Evolutionary conservation across 106 monocot genomes (phyloP).

Genomic region (Dendrobium catenatum): DNA sequence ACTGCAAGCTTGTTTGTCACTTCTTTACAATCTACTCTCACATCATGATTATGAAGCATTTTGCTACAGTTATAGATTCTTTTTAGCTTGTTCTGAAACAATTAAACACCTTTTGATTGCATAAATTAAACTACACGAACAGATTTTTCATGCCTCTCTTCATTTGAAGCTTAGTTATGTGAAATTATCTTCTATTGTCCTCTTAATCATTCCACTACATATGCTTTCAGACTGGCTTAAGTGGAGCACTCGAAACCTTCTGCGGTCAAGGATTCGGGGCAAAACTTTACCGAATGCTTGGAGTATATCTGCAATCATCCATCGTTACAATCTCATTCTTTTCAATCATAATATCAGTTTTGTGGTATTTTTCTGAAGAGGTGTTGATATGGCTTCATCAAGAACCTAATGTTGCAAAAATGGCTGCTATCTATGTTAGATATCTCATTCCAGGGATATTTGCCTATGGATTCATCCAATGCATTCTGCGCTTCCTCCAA

Average conservation of each 20-base stretch:
- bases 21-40: not conserved
- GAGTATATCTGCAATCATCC: conserved; percentile 26
- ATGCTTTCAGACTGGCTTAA: conserved; percentile 58
- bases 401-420: conserved; percentile 44
- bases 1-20: not conserved
- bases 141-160: not conserved
- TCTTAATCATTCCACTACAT: not conserved
- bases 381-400: conserved; percentile 56
- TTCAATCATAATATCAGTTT: not conserved
- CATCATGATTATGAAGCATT: not conserved
- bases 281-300: conserved; percentile 52
- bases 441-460: conserved; percentile 67
- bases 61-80: not conserved
- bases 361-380: conserved; percentile 51
- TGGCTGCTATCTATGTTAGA: conserved; percentile 48
- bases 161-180: too few species aligned
- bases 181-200: not conserved
- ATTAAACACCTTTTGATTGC: not conserved
- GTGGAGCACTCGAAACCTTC: conserved; percentile 70
- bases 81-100: not conserved
- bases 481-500: conserved; percentile 73
- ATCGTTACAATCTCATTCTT: conserved; percentile 26
- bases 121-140: not conserved
- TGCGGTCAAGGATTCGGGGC: conserved; percentile 69
- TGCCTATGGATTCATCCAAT: conserved; percentile 51